Conservation (phyloP, 768 basidiomycete species). For the Mycena vitilis region DNA sequence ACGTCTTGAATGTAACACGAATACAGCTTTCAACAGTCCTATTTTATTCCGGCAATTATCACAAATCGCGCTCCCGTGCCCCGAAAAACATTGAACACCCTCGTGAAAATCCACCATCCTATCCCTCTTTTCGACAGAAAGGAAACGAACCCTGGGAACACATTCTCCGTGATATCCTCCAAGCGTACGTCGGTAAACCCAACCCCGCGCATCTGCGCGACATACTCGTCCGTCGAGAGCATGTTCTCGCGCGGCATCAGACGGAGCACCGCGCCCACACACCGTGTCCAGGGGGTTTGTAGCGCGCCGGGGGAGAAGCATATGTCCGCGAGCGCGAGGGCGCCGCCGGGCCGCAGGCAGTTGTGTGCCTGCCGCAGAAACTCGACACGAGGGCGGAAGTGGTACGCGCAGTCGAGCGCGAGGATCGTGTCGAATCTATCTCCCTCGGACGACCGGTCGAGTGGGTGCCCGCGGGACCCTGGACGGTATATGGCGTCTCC, state of each 20-base stretch:
- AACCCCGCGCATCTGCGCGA: conserved; percentile 54
- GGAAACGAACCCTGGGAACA: conserved; percentile 66
- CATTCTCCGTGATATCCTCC: conserved; percentile 67
- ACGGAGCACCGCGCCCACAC: conserved; percentile 47
- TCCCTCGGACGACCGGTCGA: conserved; percentile 47
- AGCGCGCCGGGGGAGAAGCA: conserved; percentile 55
- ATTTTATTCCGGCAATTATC: conserved; percentile 51
- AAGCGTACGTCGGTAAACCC: conserved; percentile 66
- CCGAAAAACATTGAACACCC: conserved; percentile 44
- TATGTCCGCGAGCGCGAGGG: conserved; percentile 71
- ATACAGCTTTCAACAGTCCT: background rate
- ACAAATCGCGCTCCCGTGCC: conserved; percentile 61
- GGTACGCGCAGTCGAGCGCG: conserved; percentile 78
- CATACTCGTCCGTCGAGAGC: conserved; percentile 59
- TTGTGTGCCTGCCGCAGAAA: conserved; percentile 65
- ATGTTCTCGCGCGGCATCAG: conserved; percentile 64
- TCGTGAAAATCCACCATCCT: conserved; percentile 57
- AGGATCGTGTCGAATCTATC: conserved; percentile 60
- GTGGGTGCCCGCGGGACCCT: conserved; percentile 52
- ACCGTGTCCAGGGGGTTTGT: conserved; percentile 38
- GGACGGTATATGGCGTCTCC: conserved; percentile 64
- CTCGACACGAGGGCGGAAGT: conserved; percentile 63
- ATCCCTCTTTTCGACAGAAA: conserved; percentile 60
- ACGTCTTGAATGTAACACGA: background rate
- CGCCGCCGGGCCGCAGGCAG: conserved; percentile 61